phyloP scores from a whole-genome alignment of 2,329 filamentous ascomycete species.

The Dryadomyces quercivorus region DNA sequence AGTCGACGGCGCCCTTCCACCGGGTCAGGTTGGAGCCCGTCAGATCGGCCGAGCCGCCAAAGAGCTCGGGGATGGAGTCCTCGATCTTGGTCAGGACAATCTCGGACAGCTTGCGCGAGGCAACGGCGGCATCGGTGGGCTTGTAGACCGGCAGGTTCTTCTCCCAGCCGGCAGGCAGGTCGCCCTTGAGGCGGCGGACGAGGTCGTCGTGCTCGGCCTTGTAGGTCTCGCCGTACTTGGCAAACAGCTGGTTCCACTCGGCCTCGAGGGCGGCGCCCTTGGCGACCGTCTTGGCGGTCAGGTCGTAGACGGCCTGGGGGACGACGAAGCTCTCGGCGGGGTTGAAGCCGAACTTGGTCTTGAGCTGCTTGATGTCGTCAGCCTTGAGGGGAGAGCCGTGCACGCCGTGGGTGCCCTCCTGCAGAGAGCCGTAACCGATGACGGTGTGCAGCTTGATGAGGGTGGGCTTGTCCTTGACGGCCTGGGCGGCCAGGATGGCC shows the following conservation, averaged over 20 bases:
- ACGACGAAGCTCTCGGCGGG: slow-evolving; percentile 87
- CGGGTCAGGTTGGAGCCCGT: slow-evolving; percentile 98
- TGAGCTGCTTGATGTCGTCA: slow-evolving; percentile 87
- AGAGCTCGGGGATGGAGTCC: slow-evolving; percentile 70
- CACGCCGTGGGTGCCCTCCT: slow-evolving; percentile 88
- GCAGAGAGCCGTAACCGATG: slow-evolving; percentile 89
- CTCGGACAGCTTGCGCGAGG: slow-evolving; percentile 94
- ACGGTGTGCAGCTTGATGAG: slow-evolving; percentile 95
- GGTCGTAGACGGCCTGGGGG: slow-evolving; percentile 86
- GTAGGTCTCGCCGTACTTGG: slow-evolving; percentile 73
- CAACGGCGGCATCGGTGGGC: slow-evolving; percentile 68
- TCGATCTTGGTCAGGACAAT: slow-evolving; percentile 82
- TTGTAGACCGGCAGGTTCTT: slow-evolving; percentile 87
- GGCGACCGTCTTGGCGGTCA: slow-evolving; percentile 72
- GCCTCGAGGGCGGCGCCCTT: slow-evolving; percentile 81
- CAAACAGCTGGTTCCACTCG: slow-evolving; percentile 89
- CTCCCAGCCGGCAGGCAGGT: slow-evolving; percentile 94
- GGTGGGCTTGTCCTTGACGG: slow-evolving; percentile 90
- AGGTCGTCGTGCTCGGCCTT: slow-evolving; percentile 72
- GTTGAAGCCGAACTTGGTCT: slow-evolving; percentile 93
- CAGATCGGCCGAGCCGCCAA: slow-evolving; percentile 94
- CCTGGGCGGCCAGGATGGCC: slow-evolving; percentile 74
- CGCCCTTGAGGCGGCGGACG: slow-evolving; percentile 62
- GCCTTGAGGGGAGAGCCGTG: slow-evolving; percentile 94
- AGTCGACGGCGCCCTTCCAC: slow-evolving; percentile 95